phyloP scores from a whole-genome alignment of 2,329 filamentous ascomycete genomes.

The Colletotrichum sp. region DNA sequence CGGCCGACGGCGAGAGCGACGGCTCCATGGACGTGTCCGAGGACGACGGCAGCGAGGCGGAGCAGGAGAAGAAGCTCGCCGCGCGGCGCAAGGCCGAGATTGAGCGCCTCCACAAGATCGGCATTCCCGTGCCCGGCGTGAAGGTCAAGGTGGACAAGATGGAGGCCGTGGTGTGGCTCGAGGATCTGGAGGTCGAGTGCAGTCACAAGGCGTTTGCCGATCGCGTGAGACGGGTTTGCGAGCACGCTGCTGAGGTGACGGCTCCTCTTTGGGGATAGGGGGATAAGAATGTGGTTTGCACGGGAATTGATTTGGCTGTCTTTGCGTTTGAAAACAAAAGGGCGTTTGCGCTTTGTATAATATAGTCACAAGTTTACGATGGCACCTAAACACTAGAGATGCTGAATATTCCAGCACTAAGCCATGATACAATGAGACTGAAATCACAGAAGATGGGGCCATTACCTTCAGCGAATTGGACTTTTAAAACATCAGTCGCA shows the following conservation, averaged over 20 bases:
- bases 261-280: conserved; percentile 70
- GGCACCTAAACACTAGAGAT: not conserved
- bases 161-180: conserved; percentile 88
- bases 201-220: conserved; percentile 78
- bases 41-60: conserved; percentile 32
- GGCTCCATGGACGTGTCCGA: conserved; percentile 18
- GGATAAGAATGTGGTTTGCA: not conserved
- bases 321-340: not conserved
- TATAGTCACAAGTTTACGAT: not conserved
- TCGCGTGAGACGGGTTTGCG: conserved; percentile 86
- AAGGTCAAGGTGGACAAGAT: conserved; percentile 88
- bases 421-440: not conserved
- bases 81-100: conserved; percentile 71
- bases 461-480: not conserved
- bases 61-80: conserved; percentile 46
- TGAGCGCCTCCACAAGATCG: conserved; percentile 78
- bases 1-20: conserved; percentile 25
- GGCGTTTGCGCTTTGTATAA: not conserved
- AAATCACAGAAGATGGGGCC: not conserved
- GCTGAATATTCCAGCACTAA: not conserved
- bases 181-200: conserved; percentile 90
- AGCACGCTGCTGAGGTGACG: conserved; percentile 86
- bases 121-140: conserved; percentile 89
- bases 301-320: not conserved
- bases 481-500: not conserved